A percentile compares a stretch with the other conserved stretches of the same genome.
Evolutionary conservation across 179 eudicot species (phyloP).

Genomic region (Drosera spatulata): DNA sequence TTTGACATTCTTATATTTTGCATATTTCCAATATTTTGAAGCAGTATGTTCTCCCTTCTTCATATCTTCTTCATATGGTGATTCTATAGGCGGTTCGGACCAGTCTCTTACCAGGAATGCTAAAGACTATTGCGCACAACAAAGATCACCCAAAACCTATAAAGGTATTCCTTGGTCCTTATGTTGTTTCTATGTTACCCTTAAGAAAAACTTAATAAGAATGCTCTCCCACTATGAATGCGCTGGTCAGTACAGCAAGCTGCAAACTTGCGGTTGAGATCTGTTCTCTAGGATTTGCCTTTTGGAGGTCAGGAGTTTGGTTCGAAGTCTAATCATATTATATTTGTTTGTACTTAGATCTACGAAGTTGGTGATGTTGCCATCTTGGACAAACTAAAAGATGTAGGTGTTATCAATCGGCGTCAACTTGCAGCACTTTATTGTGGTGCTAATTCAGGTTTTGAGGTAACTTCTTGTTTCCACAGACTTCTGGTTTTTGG

Average conservation of each 20-base stretch:
- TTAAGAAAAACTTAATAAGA: too few species aligned
- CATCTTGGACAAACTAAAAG: conserved; percentile 49
- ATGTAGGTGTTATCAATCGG: conserved; percentile 78
- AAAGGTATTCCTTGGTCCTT: conserved; percentile 35
- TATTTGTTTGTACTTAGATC: conserved; percentile 25
- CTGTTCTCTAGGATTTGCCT: too few species aligned
- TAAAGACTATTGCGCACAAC: conserved; percentile 80
- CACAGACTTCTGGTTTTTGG: too few species aligned
- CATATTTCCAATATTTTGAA: background rate
- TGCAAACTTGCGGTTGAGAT: too few species aligned
- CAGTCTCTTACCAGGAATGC: conserved; percentile 84
- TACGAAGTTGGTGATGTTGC: conserved; percentile 92
- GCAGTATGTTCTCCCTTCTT: background rate
- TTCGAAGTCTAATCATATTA: too few species aligned
- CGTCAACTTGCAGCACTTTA: conserved; percentile 85
- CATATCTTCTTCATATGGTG: background rate
- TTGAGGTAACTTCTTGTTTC: conserved; percentile 49
- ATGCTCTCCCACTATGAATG: too few species aligned
- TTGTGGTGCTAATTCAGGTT: conserved; percentile 92
- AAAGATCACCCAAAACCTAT: conserved; percentile 95
- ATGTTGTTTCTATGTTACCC: background rate
- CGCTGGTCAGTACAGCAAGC: too few species aligned
- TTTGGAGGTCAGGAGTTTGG: too few species aligned
- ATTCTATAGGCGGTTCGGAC: conserved; percentile 66
- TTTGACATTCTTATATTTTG: background rate